A percentile compares a stretch with the other conserved stretches of the same genome.
phyloP scores from a whole-genome alignment of 805 yeast genomes.

The Kazachstania kunashirensis region DNA sequence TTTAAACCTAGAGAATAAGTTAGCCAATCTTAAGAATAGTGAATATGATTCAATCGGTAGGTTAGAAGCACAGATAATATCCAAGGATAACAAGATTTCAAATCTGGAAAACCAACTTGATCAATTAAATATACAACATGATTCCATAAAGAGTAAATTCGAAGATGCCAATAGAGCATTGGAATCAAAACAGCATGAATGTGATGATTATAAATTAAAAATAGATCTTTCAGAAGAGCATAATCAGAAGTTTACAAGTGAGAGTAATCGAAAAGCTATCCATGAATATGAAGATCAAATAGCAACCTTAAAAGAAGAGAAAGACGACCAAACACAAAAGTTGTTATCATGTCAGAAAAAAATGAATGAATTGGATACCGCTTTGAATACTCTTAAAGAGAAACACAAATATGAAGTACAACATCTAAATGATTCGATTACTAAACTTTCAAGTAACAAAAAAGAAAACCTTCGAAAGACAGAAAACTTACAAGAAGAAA shows the following conservation, averaged over 20 bases:
- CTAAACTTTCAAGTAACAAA: background rate
- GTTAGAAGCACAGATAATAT: background rate
- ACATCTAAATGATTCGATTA: background rate
- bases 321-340: background rate
- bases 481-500: background rate
- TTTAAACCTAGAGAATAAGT: background rate
- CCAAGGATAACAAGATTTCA: background rate
- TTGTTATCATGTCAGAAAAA: background rate
- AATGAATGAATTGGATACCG: background rate
- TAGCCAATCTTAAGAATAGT: background rate
- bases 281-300: background rate
- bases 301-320: background rate
- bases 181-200: slow-evolving; percentile 1
- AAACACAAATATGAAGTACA: slow-evolving; percentile 2
- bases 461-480: background rate
- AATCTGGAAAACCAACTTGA: background rate
- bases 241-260: background rate
- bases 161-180: background rate
- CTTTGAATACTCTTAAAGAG: background rate
- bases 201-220: background rate
- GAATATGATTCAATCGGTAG: background rate
- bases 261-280: background rate
- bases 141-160: background rate
- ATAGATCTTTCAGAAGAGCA: background rate
- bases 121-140: background rate